phyloP scores from a whole-genome alignment of 805 yeast genomes.

The Candida caryicola region DNA sequence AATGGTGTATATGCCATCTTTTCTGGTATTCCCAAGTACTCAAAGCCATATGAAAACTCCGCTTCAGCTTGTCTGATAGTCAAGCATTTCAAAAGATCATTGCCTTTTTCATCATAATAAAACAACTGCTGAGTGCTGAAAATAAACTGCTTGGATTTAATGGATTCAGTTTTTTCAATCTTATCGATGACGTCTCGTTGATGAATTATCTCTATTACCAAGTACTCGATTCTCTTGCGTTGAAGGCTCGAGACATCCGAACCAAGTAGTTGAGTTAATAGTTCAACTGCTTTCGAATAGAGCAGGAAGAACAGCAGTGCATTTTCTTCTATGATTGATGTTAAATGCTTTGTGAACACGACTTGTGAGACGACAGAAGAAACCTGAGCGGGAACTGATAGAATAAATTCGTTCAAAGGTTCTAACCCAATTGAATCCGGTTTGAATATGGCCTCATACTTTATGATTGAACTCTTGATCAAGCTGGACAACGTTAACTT shows the following conservation, averaged over 20 bases:
- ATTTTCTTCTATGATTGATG: constrained; percentile 18
- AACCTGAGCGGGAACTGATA: constrained; percentile 58
- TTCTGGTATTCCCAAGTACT: constrained; percentile 74
- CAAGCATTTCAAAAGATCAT: constrained; percentile 34
- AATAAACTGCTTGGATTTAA: constrained; percentile 17
- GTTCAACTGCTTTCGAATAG: constrained; percentile 13
- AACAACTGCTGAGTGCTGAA: constrained; percentile 59
- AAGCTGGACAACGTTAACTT: constrained; percentile 44
- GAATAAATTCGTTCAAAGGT: constrained; percentile 1
- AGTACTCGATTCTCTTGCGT: constrained; percentile 50
- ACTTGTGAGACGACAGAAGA: constrained; percentile 54
- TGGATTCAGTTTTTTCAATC: constrained; percentile 7
- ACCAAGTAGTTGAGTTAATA: constrained; percentile 26
- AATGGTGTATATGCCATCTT: constrained; percentile 76
- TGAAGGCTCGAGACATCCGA: constrained; percentile 21
- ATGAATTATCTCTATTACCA: constrained; percentile 68
- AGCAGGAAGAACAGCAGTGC: constrained; percentile 4
- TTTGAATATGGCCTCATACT: constrained; percentile 5
- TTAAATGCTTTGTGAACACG: constrained; percentile 48
- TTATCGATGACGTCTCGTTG: constrained; percentile 43
- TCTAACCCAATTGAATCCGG: background rate
- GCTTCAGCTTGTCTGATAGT: constrained; percentile 52
- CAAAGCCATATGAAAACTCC: constrained; percentile 66
- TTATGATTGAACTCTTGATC: constrained; percentile 27
- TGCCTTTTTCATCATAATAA: constrained; percentile 25